Conservation (phyloP, 1,284 basidiomycete species). For the Puccinia horiana region DNA sequence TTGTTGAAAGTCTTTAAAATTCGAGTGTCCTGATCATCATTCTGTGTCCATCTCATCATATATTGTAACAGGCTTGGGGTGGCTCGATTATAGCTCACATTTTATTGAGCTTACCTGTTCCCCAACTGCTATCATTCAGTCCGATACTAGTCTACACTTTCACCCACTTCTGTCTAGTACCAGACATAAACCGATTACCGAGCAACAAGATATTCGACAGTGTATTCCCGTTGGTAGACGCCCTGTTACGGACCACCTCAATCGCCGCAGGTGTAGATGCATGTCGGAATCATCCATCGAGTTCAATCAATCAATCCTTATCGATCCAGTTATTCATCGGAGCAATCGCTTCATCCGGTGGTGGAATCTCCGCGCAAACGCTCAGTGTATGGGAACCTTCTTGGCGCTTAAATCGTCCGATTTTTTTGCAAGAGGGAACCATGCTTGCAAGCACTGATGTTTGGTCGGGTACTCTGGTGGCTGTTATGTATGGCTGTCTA, state of each 20-base stretch:
- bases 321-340: conserved; percentile 39
- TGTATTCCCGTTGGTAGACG: conserved; percentile 24
- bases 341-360: conserved; percentile 31
- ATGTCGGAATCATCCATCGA: not conserved
- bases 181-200: not conserved
- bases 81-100: conserved; percentile 33
- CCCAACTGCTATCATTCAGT: conserved; percentile 28
- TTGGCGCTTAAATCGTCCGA: conserved; percentile 26
- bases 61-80: conserved; percentile 38
- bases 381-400: conserved; percentile 20
- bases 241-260: conserved; percentile 29
- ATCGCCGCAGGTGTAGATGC: conserved; percentile 35
- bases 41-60: not conserved
- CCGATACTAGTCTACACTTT: conserved; percentile 19
- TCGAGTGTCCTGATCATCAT: not conserved
- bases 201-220: conserved; percentile 10
- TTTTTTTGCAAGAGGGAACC: conserved; percentile 21
- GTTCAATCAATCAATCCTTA: conserved; percentile 15
- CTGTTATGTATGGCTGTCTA: conserved; percentile 21
- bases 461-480: conserved; percentile 38
- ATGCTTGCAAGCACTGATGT: conserved; percentile 22
- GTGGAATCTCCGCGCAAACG: conserved; percentile 26
- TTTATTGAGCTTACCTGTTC: conserved; percentile 24
- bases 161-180: conserved; percentile 17
- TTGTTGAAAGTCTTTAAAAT: not conserved